Percentiles rank a stretch among this genome's conserved stretches.
These are phyloP conservation scores for Fagopyrum tataricum DNA, from an alignment of 148 eudicot genomes.

Conservation along the genomic window DNA sequence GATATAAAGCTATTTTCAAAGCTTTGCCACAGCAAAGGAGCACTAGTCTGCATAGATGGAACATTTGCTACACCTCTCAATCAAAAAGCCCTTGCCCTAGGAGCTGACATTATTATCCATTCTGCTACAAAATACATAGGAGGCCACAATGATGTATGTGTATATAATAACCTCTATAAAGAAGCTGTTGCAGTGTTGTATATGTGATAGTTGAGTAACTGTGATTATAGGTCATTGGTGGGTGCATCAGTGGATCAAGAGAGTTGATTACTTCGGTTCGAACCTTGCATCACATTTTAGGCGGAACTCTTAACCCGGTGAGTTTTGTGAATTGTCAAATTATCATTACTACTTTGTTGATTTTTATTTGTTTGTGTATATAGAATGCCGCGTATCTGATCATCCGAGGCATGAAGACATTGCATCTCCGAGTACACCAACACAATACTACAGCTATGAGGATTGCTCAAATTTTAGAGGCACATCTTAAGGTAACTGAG, in stretches of 20 bases:
- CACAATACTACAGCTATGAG: conserved; percentile 73
- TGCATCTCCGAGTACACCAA: conserved; percentile 83
- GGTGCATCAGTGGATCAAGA: conserved; percentile 70
- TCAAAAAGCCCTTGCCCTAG: conserved; percentile 75
- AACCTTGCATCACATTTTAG: conserved; percentile 70
- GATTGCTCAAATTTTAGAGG: conserved; percentile 92
- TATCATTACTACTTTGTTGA: too few relatives aligned
- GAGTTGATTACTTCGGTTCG: conserved; percentile 49
- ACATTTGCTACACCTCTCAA: conserved; percentile 89
- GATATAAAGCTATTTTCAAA: conserved; percentile 80
- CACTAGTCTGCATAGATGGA: conserved; percentile 76
- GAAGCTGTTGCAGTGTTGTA: not conserved
- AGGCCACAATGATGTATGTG: conserved; percentile 7
- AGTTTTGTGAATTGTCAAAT: conserved; percentile 18
- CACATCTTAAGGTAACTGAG: conserved; percentile 96
- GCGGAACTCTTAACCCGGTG: conserved; percentile 87
- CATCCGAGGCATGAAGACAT: conserved; percentile 86
- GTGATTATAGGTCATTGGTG: conserved; percentile 94
- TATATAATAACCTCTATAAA: not conserved
- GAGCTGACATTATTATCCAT: conserved; percentile 19
- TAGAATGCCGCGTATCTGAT: conserved; percentile 80
- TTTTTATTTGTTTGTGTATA: too few relatives aligned
- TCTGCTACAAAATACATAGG: conserved; percentile 1
- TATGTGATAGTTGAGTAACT: too few relatives aligned
- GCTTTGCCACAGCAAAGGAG: conserved; percentile 80